Base-by-base conservation (phyloP, 352 stramenopile genomes). In the Halophytophthora batemanensis region DNA sequence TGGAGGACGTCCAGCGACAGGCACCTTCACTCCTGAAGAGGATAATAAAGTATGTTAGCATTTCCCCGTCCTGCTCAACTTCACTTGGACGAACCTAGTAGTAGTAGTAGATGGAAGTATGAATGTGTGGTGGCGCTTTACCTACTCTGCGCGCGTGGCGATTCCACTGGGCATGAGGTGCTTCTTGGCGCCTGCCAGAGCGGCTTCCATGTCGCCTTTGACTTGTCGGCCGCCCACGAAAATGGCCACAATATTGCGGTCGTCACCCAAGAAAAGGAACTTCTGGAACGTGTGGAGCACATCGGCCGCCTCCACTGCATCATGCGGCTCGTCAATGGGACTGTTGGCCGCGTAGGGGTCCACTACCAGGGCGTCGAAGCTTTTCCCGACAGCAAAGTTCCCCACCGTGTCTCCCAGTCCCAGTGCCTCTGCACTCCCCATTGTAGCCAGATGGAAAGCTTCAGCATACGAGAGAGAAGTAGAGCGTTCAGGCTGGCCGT, bases 281-380 rank as follows among this genome's bases (percentile, higher is more conserved):
- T 97, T 96, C 51, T 98, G 83, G 57, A 98, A 97, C 19, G 63
- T 69, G 38, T 82, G 72, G 40, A 90, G 56, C 18, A 80, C 57
- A 45, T 93, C 74, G 1, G 54, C 55, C 15, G 61, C 57, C 28
- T 91, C 73, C 8, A 49, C 39, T 0, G 65, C 49, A 31, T 88
- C 79, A n/a, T 69, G 46, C 2, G 66, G 37, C 35, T 79, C 45
- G 53, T 93, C 85, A 43, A 97, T 92, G 15, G 80, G 71, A 31
- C 77, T 72, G 52, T 85, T 68, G 3, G 49, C 50, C 2, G 45
- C 59, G 48, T 77, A 77, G 17, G 74, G 63, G 57, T 96, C 71
- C 25, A 98, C 66, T 0, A 97, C 71, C 0, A 97, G 68, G 12
- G 92, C 93, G 48, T 98, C 93, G 43, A 98, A 96, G 44, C 91